phyloP scores from a whole-genome alignment of 345 rosid species.

The Rhodamnia argentea region DNA sequence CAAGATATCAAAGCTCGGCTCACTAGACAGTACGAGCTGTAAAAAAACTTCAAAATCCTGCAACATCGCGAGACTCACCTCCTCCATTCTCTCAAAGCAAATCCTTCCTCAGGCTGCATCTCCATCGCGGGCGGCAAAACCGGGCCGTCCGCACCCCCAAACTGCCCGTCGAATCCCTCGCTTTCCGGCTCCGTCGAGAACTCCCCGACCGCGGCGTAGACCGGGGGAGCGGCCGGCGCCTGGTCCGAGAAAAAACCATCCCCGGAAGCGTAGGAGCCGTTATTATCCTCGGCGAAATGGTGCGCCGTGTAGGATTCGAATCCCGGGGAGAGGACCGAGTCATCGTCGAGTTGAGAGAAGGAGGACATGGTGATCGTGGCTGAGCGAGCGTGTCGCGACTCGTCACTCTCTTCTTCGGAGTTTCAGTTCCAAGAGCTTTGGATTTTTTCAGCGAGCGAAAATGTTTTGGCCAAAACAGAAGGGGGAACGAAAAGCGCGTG shows the following conservation, averaged over 20 bases:
- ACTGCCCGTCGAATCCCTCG: conserved; percentile 11
- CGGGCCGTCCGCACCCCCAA: conserved; percentile 43
- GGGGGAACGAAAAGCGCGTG: background rate
- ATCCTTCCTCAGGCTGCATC: conserved; percentile 50
- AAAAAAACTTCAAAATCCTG: background rate
- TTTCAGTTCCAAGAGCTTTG: background rate
- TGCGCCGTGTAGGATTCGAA: background rate
- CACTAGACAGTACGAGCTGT: background rate
- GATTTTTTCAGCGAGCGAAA: background rate
- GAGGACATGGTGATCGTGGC: background rate
- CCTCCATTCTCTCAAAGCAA: conserved; percentile 74
- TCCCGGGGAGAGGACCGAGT: background rate
- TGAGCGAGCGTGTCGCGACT: background rate
- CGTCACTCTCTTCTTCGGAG: background rate
- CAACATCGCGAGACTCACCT: conserved; percentile 26
- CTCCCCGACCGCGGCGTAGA: background rate
- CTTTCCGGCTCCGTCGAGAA: conserved; percentile 17
- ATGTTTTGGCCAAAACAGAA: background rate
- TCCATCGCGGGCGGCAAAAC: conserved; percentile 45
- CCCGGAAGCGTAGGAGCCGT: background rate
- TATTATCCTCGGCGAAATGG: background rate
- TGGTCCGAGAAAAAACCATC: background rate
- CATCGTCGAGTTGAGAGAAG: background rate
- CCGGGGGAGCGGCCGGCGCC: background rate
- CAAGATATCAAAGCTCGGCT: background rate